Percentiles rank a stretch among this genome's conserved stretches.
These are phyloP conservation scores for Paraglomus brasilianum DNA, from an alignment of 192 early-diverging fungal genomes.

Conservation along the genomic window DNA sequence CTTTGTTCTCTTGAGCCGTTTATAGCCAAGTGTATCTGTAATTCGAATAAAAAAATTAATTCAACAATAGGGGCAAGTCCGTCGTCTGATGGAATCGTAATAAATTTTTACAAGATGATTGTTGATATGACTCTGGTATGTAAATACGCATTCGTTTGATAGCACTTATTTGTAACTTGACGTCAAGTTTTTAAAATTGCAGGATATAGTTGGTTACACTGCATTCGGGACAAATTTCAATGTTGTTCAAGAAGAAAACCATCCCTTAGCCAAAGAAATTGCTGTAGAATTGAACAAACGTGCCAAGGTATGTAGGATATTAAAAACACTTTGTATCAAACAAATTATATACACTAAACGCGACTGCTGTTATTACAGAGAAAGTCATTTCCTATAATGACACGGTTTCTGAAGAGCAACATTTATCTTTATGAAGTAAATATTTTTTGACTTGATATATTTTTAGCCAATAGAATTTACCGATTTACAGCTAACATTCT, in stretches of 20 bases:
- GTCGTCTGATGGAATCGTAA: neutral
- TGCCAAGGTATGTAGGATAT: neutral
- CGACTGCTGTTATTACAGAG: too few relatives aligned
- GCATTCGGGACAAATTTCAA: constrained; percentile 51
- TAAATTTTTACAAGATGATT: constrained; percentile 42
- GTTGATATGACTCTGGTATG: constrained; percentile 36
- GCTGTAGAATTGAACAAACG: constrained; percentile 24
- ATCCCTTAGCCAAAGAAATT: constrained; percentile 43
- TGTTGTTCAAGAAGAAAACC: constrained; percentile 45
- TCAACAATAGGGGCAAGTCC: constrained; percentile 26
- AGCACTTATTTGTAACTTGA: constrained; percentile 22
- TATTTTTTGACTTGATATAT: too few relatives aligned
- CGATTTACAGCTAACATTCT: neutral
- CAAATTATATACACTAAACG: too few relatives aligned
- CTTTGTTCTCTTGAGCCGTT: constrained; percentile 46
- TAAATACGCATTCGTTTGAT: constrained; percentile 29
- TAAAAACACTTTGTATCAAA: too few relatives aligned
- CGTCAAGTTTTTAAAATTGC: constrained; percentile 19
- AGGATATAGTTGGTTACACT: constrained; percentile 54
- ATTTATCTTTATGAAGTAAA: constrained; percentile 16
- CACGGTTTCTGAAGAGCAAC: neutral
- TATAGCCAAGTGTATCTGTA: constrained; percentile 35
- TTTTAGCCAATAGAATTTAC: too few relatives aligned
- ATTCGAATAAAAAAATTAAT: constrained; percentile 38
- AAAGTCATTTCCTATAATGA: neutral